These are phyloP conservation scores for Yamadazyma ubonensis DNA, from an alignment of 805 yeast species.

Conservation along the genomic window DNA sequence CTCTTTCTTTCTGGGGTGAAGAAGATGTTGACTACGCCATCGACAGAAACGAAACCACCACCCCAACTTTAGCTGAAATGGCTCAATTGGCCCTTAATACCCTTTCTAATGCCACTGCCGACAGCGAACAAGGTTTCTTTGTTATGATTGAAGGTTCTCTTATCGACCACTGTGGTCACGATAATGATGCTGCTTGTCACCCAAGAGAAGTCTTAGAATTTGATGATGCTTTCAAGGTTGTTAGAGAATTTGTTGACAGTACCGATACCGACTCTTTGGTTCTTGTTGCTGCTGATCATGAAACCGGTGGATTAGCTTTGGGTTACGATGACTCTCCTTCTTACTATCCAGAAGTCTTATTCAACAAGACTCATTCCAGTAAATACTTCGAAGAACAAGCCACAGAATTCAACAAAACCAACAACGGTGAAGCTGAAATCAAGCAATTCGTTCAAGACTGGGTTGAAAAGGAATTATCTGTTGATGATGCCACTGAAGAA, in stretches of 20 bases:
- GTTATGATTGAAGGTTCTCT: slow-evolving; percentile 84
- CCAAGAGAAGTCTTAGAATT: slow-evolving; percentile 85
- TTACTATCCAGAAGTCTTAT: slow-evolving; percentile 81
- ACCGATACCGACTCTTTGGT: slow-evolving; percentile 75
- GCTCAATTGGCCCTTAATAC: slow-evolving; percentile 70
- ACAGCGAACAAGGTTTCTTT: slow-evolving; percentile 81
- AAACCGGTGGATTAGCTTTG: slow-evolving; percentile 77
- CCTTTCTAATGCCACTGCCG: slow-evolving; percentile 59
- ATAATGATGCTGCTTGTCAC: slow-evolving; percentile 89
- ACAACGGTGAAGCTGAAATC: slow-evolving; percentile 38
- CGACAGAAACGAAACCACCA: slow-evolving; percentile 60
- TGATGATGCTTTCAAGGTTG: slow-evolving; percentile 78
- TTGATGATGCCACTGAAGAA: slow-evolving; percentile 11
- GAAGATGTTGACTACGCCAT: slow-evolving; percentile 81
- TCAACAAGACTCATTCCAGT: slow-evolving; percentile 72
- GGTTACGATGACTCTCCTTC: slow-evolving; percentile 4
- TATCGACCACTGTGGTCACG: slow-evolving; percentile 93
- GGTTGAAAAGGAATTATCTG: slow-evolving; percentile 9
- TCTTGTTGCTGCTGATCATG: slow-evolving; percentile 89
- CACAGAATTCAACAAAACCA: slow-evolving; percentile 57
- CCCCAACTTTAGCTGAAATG: slow-evolving; percentile 78
- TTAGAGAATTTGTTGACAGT: slow-evolving; percentile 62
- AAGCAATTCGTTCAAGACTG: slow-evolving; percentile 20
- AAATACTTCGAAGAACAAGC: slow-evolving; percentile 79
- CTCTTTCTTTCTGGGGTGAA: slow-evolving; percentile 72